A percentile compares a stretch with the other conserved stretches of the same genome.
Conservation (phyloP, 768 basidiomycete genomes). For the Phlebiopsis flavidoalba region DNA sequence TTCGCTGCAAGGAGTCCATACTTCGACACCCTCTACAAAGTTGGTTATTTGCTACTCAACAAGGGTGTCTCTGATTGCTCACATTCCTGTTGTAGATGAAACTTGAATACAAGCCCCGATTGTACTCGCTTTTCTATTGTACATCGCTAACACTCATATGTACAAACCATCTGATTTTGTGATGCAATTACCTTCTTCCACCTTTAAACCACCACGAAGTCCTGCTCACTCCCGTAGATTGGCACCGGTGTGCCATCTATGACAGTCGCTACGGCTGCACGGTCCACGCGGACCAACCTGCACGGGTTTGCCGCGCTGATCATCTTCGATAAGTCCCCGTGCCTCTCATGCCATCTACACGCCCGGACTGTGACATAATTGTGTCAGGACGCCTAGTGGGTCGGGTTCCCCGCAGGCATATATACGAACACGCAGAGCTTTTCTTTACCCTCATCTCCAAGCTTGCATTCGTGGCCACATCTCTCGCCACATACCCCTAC, state of each 20-base stretch:
- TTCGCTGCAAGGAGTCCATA: not conserved
- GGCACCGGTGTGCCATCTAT: too few relatives aligned
- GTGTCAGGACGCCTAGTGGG: conserved; percentile 1
- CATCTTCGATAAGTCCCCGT: not conserved
- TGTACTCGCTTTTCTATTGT: too few relatives aligned
- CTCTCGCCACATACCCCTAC: not conserved
- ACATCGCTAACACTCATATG: too few relatives aligned
- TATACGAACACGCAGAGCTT: not conserved
- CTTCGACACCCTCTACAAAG: not conserved
- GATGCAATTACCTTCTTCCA: not conserved
- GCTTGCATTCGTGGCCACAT: not conserved
- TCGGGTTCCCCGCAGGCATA: not conserved
- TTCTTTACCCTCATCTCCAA: not conserved
- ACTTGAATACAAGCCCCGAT: too few relatives aligned
- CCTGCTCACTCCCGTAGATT: too few relatives aligned
- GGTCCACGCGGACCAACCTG: too few relatives aligned
- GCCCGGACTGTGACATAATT: not conserved
- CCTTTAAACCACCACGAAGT: not conserved
- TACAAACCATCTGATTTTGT: not conserved
- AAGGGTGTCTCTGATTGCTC: not conserved
- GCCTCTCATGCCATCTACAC: conserved; percentile 6
- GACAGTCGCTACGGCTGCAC: too few relatives aligned
- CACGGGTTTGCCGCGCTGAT: not conserved
- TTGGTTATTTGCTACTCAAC: not conserved
- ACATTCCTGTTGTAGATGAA: too few relatives aligned